phyloP scores from a whole-genome alignment of 164 flowering plant genomes.

The Magnolia officinalis region DNA sequence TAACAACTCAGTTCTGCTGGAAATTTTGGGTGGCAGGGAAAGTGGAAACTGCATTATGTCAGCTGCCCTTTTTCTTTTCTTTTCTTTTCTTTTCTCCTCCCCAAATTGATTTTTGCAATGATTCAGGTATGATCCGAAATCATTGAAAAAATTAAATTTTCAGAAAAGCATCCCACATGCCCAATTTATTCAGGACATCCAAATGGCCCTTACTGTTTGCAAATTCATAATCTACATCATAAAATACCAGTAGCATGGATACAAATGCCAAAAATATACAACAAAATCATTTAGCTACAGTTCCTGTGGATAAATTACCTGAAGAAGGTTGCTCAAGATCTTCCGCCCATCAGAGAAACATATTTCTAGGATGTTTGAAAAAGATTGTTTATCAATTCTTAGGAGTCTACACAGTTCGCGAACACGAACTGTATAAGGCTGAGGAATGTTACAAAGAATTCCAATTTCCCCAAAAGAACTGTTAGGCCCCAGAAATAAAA shows the following conservation, averaged over 20 bases:
- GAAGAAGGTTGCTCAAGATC: slow-evolving; percentile 64
- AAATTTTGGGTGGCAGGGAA: not conserved
- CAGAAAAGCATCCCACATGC: not conserved
- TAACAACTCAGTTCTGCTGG: not conserved
- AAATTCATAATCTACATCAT: not conserved
- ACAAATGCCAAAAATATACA: not conserved
- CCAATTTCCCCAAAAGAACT: slow-evolving; percentile 78
- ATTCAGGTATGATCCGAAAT: not conserved
- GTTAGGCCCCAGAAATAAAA: slow-evolving; percentile 41
- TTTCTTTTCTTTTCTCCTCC: not conserved
- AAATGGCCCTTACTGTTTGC: not conserved
- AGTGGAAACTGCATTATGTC: not conserved
- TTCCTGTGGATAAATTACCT: slow-evolving; percentile 42
- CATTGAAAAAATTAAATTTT: not conserved
- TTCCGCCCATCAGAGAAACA: slow-evolving; percentile 67
- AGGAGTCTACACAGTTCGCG: slow-evolving; percentile 74
- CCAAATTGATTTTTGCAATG: not conserved
- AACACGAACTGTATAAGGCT: slow-evolving; percentile 80
- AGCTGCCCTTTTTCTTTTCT: not conserved
- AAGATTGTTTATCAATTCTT: slow-evolving; percentile 79
- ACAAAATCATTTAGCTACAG: slow-evolving; percentile 3
- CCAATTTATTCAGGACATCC: not conserved
- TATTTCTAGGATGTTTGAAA: slow-evolving; percentile 61
- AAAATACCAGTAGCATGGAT: not conserved
- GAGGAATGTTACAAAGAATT: slow-evolving; percentile 86